Evolutionary conservation across 768 basidiomycete species (phyloP).

Genomic region (Kockovaella imperatae): DNA sequence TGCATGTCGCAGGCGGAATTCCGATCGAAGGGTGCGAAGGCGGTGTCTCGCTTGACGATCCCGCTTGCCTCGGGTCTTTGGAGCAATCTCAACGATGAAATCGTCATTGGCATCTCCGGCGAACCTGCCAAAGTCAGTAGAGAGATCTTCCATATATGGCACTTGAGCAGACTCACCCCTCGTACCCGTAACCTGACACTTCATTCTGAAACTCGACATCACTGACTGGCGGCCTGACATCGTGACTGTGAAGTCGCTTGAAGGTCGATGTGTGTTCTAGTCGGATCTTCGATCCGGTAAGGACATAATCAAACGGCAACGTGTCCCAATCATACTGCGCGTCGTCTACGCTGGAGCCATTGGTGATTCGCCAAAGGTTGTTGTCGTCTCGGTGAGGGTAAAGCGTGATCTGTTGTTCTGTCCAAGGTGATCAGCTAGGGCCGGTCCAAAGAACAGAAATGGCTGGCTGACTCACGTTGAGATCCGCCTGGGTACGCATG

Average conservation of each 20-base stretch:
- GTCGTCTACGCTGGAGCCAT: constrained; percentile 54
- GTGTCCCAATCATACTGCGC: constrained; percentile 51
- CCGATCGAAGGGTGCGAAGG: constrained; percentile 68
- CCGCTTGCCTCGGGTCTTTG: constrained; percentile 50
- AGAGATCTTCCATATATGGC: too few species aligned
- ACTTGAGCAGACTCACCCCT: constrained; percentile 48
- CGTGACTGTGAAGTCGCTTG: constrained; percentile 89
- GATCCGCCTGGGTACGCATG: constrained; percentile 86
- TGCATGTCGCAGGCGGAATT: constrained; percentile 73
- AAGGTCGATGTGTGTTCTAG: constrained; percentile 71
- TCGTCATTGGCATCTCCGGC: constrained; percentile 87
- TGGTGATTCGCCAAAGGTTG: constrained; percentile 81
- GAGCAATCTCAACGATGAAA: constrained; percentile 72
- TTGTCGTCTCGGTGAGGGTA: constrained; percentile 98
- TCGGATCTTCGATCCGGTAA: constrained; percentile 63
- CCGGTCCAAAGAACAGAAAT: not conserved
- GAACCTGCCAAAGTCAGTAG: constrained; percentile 47
- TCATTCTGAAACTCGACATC: constrained; percentile 99
- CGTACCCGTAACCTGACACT: constrained; percentile 85
- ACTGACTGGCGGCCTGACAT: constrained; percentile 83
- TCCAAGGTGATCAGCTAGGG: not conserved
- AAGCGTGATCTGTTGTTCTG: constrained; percentile 98
- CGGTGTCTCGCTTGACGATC: constrained; percentile 59
- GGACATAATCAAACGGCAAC: constrained; percentile 58
- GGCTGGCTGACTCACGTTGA: constrained; percentile 57